Evolutionary conservation across 345 rosid species (phyloP).

Genomic region (Eutrema japonicum): DNA sequence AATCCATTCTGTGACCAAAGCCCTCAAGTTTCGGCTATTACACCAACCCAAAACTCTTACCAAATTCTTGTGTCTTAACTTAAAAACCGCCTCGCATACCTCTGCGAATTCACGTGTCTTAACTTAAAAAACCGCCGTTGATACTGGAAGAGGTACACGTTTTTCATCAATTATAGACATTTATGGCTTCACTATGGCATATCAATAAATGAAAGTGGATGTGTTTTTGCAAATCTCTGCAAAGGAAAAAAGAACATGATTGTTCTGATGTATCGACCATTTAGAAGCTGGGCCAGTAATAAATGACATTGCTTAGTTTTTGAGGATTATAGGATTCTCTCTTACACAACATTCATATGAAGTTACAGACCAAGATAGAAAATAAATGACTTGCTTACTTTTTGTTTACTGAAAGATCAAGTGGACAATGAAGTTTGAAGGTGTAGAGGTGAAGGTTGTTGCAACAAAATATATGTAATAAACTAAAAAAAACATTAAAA

Average conservation of each 20-base stretch:
- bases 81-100: constrained; percentile 57
- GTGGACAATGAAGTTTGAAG: too few relatives aligned
- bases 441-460: too few relatives aligned
- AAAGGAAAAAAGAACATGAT: constrained; percentile 91
- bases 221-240: constrained; percentile 92
- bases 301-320: constrained; percentile 29
- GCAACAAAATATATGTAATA: too few relatives aligned
- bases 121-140: too few relatives aligned
- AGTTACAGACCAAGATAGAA: neutral
- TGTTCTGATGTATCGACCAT: constrained; percentile 93
- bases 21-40: constrained; percentile 45
- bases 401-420: too few relatives aligned
- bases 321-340: constrained; percentile 60
- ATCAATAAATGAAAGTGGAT: constrained; percentile 76
- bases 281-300: constrained; percentile 88
- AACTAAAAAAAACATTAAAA: too few relatives aligned
- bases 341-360: constrained; percentile 17
- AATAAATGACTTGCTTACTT: too few relatives aligned
- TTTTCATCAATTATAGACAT: constrained; percentile 94
- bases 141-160: constrained; percentile 44
- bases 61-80: constrained; percentile 59
- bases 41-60: constrained; percentile 74
- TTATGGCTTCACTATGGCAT: constrained; percentile 95
- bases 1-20: constrained; percentile 62
- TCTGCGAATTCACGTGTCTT: constrained; percentile 44